These are phyloP conservation scores for Ogataea chonburiensis DNA, from an alignment of 805 yeast genomes.

Conservation along the genomic window DNA sequence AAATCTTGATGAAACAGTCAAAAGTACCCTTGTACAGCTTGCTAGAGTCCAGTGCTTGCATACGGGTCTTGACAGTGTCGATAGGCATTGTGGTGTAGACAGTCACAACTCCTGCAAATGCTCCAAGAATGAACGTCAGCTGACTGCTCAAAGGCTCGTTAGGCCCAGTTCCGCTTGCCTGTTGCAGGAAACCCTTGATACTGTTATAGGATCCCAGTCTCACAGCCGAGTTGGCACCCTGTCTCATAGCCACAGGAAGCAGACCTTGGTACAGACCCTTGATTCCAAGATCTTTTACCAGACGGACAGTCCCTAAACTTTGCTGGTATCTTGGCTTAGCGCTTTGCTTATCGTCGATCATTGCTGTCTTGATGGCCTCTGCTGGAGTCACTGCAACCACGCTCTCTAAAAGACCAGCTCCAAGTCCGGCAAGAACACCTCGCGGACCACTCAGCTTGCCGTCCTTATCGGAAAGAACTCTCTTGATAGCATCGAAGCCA, in stretches of 20 bases:
- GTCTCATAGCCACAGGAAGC: slow-evolving; percentile 90
- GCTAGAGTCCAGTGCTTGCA: slow-evolving; percentile 87
- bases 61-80: slow-evolving; percentile 93
- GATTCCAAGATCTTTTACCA: slow-evolving; percentile 76
- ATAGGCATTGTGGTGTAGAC: slow-evolving; percentile 95
- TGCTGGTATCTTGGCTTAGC: slow-evolving; percentile 73
- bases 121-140: slow-evolving; percentile 85
- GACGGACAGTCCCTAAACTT: slow-evolving; percentile 63
- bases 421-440: slow-evolving; percentile 95
- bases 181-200: slow-evolving; percentile 76
- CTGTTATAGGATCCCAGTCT: slow-evolving; percentile 90
- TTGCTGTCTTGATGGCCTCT: slow-evolving; percentile 93
- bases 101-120: slow-evolving; percentile 84
- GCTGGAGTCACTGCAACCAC: slow-evolving; percentile 95
- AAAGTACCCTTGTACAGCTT: slow-evolving; percentile 69
- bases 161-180: slow-evolving; percentile 62
- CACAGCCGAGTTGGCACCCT: slow-evolving; percentile 94
- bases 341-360: slow-evolving; percentile 88
- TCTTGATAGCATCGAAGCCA: slow-evolving; percentile 87
- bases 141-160: slow-evolving; percentile 72
- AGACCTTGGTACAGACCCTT: slow-evolving; percentile 86
- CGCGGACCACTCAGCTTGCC: slow-evolving; percentile 88
- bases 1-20: slow-evolving; percentile 78
- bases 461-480: slow-evolving; percentile 70
- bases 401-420: slow-evolving; percentile 92